Evolutionary conservation across 225 moss, liverwort and hornwort genomes (phyloP).

Genomic region (Sphagnum tenellum): DNA sequence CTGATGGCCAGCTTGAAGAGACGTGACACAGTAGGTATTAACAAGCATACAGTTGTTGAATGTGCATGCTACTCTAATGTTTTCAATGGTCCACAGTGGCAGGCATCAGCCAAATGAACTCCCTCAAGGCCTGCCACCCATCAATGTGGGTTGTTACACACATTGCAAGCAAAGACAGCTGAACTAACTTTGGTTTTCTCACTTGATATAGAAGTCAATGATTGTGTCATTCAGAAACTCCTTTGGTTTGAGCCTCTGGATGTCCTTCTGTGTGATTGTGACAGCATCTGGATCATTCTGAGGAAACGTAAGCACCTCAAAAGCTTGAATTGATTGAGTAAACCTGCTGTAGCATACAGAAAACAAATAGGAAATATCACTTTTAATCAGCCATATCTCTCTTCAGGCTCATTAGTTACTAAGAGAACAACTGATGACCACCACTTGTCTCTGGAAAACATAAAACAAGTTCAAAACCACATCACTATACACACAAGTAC

Average conservation of each 20-base stretch:
- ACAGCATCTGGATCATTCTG: slow-evolving; percentile 49
- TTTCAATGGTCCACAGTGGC: too few species aligned
- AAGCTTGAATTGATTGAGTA: slow-evolving; percentile 17
- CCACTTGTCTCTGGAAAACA: not conserved
- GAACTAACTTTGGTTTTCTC: slow-evolving; percentile 8
- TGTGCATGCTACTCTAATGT: too few species aligned
- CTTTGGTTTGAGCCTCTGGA: slow-evolving; percentile 36
- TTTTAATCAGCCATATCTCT: not conserved
- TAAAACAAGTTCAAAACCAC: too few species aligned
- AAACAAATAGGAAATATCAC: not conserved
- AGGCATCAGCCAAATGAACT: too few species aligned
- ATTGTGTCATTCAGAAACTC: slow-evolving; percentile 58
- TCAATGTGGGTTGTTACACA: too few species aligned
- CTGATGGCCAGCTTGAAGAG: too few species aligned
- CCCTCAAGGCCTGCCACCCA: too few species aligned
- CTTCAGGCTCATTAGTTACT: not conserved
- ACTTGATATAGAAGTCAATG: slow-evolving; percentile 63
- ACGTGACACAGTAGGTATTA: too few species aligned
- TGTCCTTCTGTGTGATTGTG: slow-evolving; percentile 45
- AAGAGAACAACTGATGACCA: not conserved
- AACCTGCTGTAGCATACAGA: slow-evolving; percentile 14
- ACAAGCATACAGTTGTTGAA: too few species aligned
- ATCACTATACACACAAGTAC: too few species aligned
- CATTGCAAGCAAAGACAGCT: not conserved
- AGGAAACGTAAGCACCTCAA: slow-evolving; percentile 39